Percentiles rank a stretch among this genome's conserved stretches.
Evolutionary conservation across 1,284 basidiomycete species (phyloP).

Genomic region (Ustilago nuda): DNA sequence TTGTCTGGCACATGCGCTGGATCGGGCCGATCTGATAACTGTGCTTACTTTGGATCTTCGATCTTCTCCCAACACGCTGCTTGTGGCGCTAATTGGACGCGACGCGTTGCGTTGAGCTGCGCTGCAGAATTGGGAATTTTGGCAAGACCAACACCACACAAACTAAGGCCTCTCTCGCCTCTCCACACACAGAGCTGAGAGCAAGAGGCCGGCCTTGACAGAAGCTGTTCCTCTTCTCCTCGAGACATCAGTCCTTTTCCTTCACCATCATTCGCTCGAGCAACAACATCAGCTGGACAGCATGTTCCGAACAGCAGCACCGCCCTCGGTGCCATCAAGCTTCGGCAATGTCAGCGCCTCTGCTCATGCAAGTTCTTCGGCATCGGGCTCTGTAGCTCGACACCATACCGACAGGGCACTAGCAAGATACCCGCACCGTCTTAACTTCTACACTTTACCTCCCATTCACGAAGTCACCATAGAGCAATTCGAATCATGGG

Average conservation of each 20-base stretch:
- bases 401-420: constrained; percentile 42
- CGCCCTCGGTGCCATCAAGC: constrained; percentile 35
- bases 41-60: background rate
- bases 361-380: constrained; percentile 26
- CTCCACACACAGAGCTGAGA: constrained; percentile 11
- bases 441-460: constrained; percentile 79
- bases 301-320: constrained; percentile 50
- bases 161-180: background rate
- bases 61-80: constrained; percentile 24
- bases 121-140: constrained; percentile 22
- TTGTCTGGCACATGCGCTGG: constrained; percentile 1
- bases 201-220: background rate
- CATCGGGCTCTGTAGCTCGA: constrained; percentile 39
- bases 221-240: background rate
- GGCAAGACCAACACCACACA: constrained; percentile 36
- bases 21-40: constrained; percentile 13
- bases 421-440: constrained; percentile 57
- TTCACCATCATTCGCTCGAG: background rate
- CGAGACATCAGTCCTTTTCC: background rate
- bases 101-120: constrained; percentile 43
- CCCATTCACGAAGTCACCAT: constrained; percentile 90
- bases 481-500: constrained; percentile 94
- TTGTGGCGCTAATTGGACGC: constrained; percentile 28
- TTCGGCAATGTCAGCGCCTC: constrained; percentile 32
- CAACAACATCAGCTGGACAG: background rate